These are phyloP conservation scores for Cyclanthera cordifolia DNA, from an alignment of 306 rosid species.

Conservation along the genomic window DNA sequence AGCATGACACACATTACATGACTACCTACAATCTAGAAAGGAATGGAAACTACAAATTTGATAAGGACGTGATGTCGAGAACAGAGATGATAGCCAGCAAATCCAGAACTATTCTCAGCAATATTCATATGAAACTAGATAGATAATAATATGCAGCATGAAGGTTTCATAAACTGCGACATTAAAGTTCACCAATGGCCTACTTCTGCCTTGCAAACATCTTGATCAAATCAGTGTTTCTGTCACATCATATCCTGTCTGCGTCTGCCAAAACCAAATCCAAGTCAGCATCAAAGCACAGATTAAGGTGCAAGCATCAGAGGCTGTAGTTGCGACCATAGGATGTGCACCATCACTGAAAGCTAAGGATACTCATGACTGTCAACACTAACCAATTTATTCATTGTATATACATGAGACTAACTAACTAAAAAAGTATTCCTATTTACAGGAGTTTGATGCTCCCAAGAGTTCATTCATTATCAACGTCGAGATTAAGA, in stretches of 20 bases:
- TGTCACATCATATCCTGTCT: conserved; percentile 5
- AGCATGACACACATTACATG: conserved; percentile 10
- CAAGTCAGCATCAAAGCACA: background rate
- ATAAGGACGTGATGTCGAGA: background rate
- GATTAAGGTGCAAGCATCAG: conserved; percentile 7
- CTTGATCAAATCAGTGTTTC: background rate
- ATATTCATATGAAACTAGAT: background rate
- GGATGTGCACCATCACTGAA: background rate
- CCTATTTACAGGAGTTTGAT: conserved; percentile 14
- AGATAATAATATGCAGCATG: background rate
- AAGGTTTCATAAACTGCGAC: background rate
- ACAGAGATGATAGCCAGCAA: background rate
- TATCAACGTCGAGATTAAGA: conserved; percentile 16
- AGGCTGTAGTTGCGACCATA: background rate
- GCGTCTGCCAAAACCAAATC: background rate
- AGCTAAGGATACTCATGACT: conserved; percentile 11
- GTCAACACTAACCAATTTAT: conserved; percentile 12
- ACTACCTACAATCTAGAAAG: background rate
- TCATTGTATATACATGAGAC: conserved; percentile 14
- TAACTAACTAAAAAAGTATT: conserved; percentile 8
- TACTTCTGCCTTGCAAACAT: background rate
- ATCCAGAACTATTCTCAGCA: background rate
- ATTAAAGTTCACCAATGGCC: background rate
- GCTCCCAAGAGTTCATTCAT: conserved; percentile 14
- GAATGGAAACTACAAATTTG: background rate